These are phyloP conservation scores for Taiozyma onychis DNA, from an alignment of 1,139 yeast species.

Conservation along the genomic window DNA sequence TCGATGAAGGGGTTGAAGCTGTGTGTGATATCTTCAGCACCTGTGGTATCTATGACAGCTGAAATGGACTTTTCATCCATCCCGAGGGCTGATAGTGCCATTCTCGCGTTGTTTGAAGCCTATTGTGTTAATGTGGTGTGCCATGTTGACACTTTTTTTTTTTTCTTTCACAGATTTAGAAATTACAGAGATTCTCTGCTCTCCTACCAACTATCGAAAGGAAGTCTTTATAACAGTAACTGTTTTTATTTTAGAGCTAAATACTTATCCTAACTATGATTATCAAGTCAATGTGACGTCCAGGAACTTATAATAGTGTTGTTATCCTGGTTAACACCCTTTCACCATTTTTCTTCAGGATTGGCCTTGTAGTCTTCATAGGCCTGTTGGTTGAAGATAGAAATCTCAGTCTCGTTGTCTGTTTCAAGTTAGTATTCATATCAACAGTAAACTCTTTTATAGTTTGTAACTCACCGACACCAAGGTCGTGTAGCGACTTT, in stretches of 20 bases:
- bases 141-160: background rate
- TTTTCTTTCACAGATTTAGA: background rate
- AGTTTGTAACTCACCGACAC: conserved; percentile 19
- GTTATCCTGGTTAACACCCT: background rate
- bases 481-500: conserved; percentile 22
- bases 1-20: background rate
- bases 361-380: conserved; percentile 66
- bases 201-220: too few species aligned
- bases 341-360: conserved; percentile 88
- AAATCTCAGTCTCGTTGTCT: conserved; percentile 87
- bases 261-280: background rate
- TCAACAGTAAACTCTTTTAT: conserved; percentile 51
- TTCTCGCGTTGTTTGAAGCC: background rate
- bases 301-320: background rate
- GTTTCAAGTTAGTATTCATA: conserved; percentile 26
- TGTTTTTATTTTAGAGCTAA: background rate
- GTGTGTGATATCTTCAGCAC: background rate
- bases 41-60: background rate
- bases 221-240: background rate
- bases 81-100: background rate
- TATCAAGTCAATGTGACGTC: background rate
- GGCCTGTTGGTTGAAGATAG: conserved; percentile 63
- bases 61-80: background rate
- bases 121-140: background rate
- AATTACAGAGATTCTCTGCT: too few species aligned